phyloP scores from a whole-genome alignment of 1,139 yeast genomes.

The Yamadazyma taylorii region DNA sequence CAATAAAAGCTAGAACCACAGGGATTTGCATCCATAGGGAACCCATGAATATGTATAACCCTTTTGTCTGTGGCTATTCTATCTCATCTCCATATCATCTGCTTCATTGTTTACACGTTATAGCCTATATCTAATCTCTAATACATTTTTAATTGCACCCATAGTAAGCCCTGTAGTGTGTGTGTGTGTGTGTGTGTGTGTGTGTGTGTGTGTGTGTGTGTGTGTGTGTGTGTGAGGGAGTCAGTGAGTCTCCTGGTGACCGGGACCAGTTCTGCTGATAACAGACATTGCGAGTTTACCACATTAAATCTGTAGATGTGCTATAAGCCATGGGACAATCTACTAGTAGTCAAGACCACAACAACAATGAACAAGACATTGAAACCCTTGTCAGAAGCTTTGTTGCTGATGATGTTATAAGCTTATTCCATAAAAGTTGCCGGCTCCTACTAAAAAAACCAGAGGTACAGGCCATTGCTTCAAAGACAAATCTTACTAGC shows the following conservation, averaged over 20 bases:
- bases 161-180: no score
- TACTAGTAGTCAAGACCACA: not conserved
- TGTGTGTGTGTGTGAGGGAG: no score
- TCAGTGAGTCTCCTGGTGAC: no score
- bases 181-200: no score
- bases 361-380: constrained; percentile 14
- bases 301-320: not conserved
- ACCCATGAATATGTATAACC: no score
- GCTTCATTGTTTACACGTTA: no score
- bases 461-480: constrained; percentile 25
- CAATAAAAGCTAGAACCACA: constrained; percentile 5
- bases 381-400: not conserved
- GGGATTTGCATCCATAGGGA: no score
- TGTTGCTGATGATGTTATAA: constrained; percentile 15
- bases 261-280: not conserved
- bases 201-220: no score
- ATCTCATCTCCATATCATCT: no score
- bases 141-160: no score
- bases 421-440: constrained; percentile 23
- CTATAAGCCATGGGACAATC: constrained; percentile 23
- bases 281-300: no score
- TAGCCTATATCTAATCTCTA: not conserved
- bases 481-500: constrained; percentile 22
- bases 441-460: constrained; percentile 21
- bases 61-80: no score